Evolutionary conservation across 225 moss, liverwort and hornwort species (phyloP).

Genomic region (Antitrichia curtipendula): DNA sequence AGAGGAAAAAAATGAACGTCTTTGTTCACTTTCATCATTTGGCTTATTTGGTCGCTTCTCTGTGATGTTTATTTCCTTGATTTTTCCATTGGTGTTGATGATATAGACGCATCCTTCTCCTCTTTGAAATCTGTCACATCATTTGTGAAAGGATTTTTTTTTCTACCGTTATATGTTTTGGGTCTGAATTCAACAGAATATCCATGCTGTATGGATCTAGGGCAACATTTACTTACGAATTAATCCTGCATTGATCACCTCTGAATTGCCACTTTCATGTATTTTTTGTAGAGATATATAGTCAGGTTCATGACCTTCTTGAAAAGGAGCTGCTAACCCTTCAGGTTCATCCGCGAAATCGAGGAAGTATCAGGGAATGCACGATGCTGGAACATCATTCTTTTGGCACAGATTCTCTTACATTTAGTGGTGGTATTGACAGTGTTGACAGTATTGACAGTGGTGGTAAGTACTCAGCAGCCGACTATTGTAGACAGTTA

Average conservation of each 20-base stretch:
- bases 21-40: neutral
- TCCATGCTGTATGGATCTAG: neutral
- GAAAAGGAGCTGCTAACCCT: neutral
- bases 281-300: neutral
- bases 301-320: neutral
- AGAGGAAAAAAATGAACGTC: neutral
- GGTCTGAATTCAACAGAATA: neutral
- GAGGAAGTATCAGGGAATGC: neutral
- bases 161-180: neutral
- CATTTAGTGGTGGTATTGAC: neutral
- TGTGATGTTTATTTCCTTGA: neutral
- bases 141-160: neutral
- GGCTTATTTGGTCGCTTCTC: neutral
- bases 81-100: neutral
- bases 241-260: neutral
- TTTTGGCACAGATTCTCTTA: too few relatives aligned
- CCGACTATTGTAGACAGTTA: neutral
- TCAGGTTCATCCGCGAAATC: neutral
- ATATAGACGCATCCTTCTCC: neutral
- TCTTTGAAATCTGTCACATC: neutral
- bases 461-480: neutral
- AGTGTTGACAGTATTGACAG: neutral
- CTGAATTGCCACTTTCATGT: too few relatives aligned
- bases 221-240: neutral
- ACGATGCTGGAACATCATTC: neutral